These are phyloP conservation scores for Microcyclospora tardicrescens DNA, from an alignment of 2,329 filamentous ascomycete species.

Conservation along the genomic window DNA sequence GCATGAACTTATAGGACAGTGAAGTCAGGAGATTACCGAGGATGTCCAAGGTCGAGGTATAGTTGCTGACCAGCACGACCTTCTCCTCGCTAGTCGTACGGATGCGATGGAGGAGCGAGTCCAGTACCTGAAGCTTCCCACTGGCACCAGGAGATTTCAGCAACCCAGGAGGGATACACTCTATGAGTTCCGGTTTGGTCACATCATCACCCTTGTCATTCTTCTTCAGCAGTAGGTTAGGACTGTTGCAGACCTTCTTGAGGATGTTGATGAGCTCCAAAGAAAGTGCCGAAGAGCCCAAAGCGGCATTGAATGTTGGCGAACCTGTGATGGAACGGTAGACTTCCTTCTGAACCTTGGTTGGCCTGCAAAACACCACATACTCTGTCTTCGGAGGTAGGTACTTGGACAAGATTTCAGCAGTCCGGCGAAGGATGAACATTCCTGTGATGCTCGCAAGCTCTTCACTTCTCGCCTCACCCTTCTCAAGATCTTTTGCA, in stretches of 20 bases:
- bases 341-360: conserved; percentile 45
- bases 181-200: conserved; percentile 15
- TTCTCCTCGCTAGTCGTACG: conserved; percentile 52
- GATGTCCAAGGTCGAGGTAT: conserved; percentile 58
- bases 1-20: conserved; percentile 49
- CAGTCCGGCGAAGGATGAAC: conserved; percentile 54
- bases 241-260: conserved; percentile 64
- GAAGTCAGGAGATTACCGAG: conserved; percentile 49
- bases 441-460: conserved; percentile 46
- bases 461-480: conserved; percentile 48
- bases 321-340: conserved; percentile 53
- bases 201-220: conserved; percentile 33
- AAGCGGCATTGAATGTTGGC: conserved; percentile 47
- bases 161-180: conserved; percentile 40
- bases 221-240: conserved; percentile 43
- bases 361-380: conserved; percentile 53
- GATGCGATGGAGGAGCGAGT: conserved; percentile 50
- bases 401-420: conserved; percentile 53
- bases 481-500: conserved; percentile 49
- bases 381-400: conserved; percentile 56
- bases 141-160: conserved; percentile 46
- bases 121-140: conserved; percentile 54
- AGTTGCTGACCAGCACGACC: conserved; percentile 63
- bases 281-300: conserved; percentile 49
- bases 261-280: conserved; percentile 58